phyloP scores from a whole-genome alignment of 1,284 basidiomycete species.

The Marasmius oreades region DNA sequence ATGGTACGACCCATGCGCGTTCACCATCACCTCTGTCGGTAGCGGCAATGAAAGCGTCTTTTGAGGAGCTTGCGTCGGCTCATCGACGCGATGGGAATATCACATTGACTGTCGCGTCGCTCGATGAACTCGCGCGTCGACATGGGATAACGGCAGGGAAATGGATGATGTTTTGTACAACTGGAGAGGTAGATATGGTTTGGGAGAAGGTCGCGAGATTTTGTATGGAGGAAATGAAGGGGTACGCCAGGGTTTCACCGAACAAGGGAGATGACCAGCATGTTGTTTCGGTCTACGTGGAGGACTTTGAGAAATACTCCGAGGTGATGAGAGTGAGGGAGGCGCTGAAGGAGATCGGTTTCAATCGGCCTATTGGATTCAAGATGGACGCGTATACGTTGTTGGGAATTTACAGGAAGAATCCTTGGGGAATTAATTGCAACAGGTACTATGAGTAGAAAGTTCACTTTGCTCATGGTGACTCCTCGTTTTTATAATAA shows the following conservation, averaged over 20 bases:
- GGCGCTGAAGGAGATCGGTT: constrained; percentile 25
- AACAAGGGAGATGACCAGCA: constrained; percentile 24
- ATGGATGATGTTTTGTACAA: constrained; percentile 32
- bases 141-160: constrained; percentile 30
- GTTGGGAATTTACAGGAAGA: constrained; percentile 34
- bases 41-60: constrained; percentile 15
- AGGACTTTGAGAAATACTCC: constrained; percentile 29
- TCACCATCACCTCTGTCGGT: constrained; percentile 16
- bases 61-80: constrained; percentile 19
- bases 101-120: constrained; percentile 24
- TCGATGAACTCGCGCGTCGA: constrained; percentile 30
- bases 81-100: constrained; percentile 11
- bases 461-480: not conserved
- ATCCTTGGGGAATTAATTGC: constrained; percentile 31
- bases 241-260: constrained; percentile 31
- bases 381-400: constrained; percentile 37
- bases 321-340: constrained; percentile 29
- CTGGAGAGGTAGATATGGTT: constrained; percentile 26
- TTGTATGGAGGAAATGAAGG: constrained; percentile 23
- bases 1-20: constrained; percentile 22
- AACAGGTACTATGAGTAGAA: constrained; percentile 26
- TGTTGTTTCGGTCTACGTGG: constrained; percentile 35
- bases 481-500: no score
- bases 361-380: constrained; percentile 34
- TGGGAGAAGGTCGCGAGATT: constrained; percentile 31